A percentile compares a stretch with the other conserved stretches of the same genome.
phyloP scores from a whole-genome alignment of 371 early-diverging fungal genomes.

The Umbelopsis sp. region DNA sequence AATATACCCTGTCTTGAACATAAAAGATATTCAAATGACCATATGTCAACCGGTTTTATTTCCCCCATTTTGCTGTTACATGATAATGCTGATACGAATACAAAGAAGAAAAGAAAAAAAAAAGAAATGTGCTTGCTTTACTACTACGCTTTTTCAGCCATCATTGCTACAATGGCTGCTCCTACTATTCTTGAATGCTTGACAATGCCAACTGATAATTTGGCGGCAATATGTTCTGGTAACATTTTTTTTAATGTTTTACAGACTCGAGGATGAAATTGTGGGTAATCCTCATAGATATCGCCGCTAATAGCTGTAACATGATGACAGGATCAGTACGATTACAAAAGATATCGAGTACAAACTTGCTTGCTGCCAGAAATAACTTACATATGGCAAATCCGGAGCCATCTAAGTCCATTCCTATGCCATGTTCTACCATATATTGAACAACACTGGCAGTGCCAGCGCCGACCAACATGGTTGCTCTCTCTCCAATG shows the following conservation, averaged over 20 bases:
- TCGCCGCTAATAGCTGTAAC: conserved; percentile 73
- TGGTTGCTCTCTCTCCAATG: conserved; percentile 71
- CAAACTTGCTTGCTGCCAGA: neutral
- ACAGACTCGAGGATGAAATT: conserved; percentile 78
- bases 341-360: neutral
- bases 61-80: too few species aligned
- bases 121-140: too few species aligned
- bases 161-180: conserved; percentile 84
- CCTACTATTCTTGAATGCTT: conserved; percentile 84
- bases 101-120: too few species aligned
- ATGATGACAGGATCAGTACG: neutral
- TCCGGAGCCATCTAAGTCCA: conserved; percentile 55
- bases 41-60: too few species aligned
- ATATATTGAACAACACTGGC: conserved; percentile 67
- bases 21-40: too few species aligned
- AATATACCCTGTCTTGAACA: too few species aligned
- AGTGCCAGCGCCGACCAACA: conserved; percentile 67
- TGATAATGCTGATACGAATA: too few species aligned
- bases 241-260: conserved; percentile 75
- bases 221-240: conserved; percentile 75
- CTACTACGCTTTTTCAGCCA: conserved; percentile 50
- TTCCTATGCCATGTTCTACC: conserved; percentile 40
- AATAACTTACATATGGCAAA: conserved; percentile 71
- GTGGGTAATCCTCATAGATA: conserved; percentile 86
- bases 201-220: conserved; percentile 62